phyloP scores from a whole-genome alignment of 441 rosid species.

The Erodium moschatum region DNA sequence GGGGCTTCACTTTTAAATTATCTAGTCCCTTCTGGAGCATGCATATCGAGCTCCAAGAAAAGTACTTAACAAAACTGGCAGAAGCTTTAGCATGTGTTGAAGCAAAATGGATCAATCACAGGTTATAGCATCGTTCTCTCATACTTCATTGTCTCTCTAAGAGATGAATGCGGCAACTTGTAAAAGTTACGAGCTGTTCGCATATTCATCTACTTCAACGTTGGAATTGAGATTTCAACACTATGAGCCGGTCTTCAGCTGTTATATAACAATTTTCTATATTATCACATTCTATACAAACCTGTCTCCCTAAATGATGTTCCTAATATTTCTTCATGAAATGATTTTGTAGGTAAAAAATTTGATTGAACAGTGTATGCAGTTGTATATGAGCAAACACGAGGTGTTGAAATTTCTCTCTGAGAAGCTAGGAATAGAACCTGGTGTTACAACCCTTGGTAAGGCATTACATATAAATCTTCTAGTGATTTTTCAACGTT shows the following conservation, averaged over 20 bases:
- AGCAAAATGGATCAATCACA: conserved; percentile 3
- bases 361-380: conserved; percentile 15
- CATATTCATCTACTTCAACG: no score
- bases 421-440: background rate
- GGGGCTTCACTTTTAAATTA: background rate
- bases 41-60: background rate
- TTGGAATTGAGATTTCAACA: no score
- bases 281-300: background rate
- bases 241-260: no score
- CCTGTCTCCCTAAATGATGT: background rate
- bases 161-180: background rate
- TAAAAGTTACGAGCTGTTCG: background rate
- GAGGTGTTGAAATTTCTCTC: background rate
- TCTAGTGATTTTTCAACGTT: no score
- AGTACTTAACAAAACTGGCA: background rate
- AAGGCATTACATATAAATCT: no score
- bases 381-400: background rate
- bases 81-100: conserved; percentile 1
- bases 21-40: background rate
- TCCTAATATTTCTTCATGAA: background rate
- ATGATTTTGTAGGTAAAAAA: conserved; percentile 9
- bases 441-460: no score
- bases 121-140: background rate
- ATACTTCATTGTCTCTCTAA: background rate
- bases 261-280: no score